These are phyloP conservation scores for Phytophthora quininea DNA, from an alignment of 352 stramenopile species.

Conservation along the genomic window DNA sequence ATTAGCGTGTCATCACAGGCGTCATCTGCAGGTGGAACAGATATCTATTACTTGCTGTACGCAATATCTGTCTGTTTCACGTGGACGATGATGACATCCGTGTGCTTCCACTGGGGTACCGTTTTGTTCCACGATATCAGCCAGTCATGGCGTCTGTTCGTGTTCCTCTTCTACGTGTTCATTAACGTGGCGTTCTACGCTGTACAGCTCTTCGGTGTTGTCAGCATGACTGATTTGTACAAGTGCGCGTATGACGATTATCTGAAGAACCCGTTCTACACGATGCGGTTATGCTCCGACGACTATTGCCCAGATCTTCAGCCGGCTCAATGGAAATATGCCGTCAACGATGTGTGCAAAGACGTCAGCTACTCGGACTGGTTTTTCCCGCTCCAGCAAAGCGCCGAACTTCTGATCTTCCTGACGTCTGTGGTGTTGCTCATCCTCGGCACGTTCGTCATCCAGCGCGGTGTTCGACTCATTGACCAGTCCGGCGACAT, in stretches of 20 bases:
- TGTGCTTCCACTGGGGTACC: slow-evolving; percentile 86
- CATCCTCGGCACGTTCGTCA: slow-evolving; percentile 69
- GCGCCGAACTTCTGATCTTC: slow-evolving; percentile 66
- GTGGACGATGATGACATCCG: slow-evolving; percentile 88
- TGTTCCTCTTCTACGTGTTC: slow-evolving; percentile 67
- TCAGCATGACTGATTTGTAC: slow-evolving; percentile 80
- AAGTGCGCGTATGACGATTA: slow-evolving; percentile 90
- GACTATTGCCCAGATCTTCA: slow-evolving; percentile 86
- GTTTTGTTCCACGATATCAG: slow-evolving; percentile 75
- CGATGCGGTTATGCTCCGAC: slow-evolving; percentile 61
- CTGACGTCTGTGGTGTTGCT: slow-evolving; percentile 62
- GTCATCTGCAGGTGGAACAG: slow-evolving; percentile 46
- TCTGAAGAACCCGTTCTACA: slow-evolving; percentile 84
- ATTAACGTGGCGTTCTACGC: slow-evolving; percentile 74
- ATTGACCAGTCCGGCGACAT: slow-evolving; percentile 79
- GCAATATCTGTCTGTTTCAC: slow-evolving; percentile 74
- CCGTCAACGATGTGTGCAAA: slow-evolving; percentile 65
- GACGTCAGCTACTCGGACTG: slow-evolving; percentile 67
- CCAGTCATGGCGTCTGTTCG: slow-evolving; percentile 51
- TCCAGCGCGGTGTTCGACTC: slow-evolving; percentile 68
- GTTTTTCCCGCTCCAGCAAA: slow-evolving; percentile 63
- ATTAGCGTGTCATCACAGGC: slow-evolving; percentile 71
- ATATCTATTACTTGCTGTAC: slow-evolving; percentile 79
- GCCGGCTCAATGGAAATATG: slow-evolving; percentile 82
- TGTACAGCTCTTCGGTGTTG: slow-evolving; percentile 67